Conservation (phyloP, 345 rosid species). For the Eucalyptus coolabah region DNA sequence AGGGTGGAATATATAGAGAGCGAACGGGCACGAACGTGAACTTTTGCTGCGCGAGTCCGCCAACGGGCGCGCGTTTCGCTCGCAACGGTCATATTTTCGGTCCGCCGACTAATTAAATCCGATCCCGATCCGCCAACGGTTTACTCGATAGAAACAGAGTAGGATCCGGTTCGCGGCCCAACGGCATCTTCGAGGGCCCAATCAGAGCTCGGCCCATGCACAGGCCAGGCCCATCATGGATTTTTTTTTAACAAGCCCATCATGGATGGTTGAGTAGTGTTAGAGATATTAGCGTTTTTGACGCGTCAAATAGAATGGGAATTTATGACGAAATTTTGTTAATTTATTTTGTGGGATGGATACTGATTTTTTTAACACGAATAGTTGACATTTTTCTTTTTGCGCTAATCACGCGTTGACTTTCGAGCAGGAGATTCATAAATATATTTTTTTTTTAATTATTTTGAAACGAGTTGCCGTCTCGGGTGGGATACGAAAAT, state of each 20-base stretch:
- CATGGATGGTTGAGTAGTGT: neutral
- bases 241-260: neutral
- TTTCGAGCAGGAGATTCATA: neutral
- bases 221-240: neutral
- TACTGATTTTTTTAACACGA: neutral
- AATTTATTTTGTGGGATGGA: neutral
- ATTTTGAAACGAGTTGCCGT: neutral
- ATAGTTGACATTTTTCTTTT: neutral
- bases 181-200: neutral
- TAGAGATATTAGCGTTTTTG: neutral
- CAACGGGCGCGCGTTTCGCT: neutral
- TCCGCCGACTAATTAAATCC: neutral
- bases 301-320: neutral
- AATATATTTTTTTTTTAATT: rapidly evolving
- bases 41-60: neutral
- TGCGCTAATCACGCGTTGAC: neutral
- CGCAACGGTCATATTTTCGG: neutral
- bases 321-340: neutral
- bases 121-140: neutral
- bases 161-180: neutral
- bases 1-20: neutral
- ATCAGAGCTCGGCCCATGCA: neutral
- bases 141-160: neutral
- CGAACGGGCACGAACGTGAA: neutral
- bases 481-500: neutral